A percentile compares a stretch with the other conserved stretches of the same genome.
Evolutionary conservation across 2,329 filamentous ascomycete species (phyloP).

Genomic region (Raffaelea albimanens): DNA sequence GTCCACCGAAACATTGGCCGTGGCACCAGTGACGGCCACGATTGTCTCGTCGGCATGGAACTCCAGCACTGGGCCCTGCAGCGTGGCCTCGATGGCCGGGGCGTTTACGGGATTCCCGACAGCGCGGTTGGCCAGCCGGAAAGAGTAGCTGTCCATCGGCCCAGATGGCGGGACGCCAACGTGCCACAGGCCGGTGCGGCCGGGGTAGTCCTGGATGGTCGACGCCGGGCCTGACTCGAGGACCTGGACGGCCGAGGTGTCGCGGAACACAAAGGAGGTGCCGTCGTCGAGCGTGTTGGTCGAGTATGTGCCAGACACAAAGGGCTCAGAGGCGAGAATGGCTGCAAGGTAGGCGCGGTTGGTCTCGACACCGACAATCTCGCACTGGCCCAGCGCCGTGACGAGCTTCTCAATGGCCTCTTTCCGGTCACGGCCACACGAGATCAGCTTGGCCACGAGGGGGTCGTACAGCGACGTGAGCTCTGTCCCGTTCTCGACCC

Average conservation of each 20-base stretch:
- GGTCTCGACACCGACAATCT: constrained; percentile 36
- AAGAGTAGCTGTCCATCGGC: constrained; percentile 51
- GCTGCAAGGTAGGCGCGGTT: constrained; percentile 46
- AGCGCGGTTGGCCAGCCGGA: constrained; percentile 48
- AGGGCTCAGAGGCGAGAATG: constrained; percentile 36
- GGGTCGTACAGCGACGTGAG: constrained; percentile 42
- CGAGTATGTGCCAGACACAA: constrained; percentile 37
- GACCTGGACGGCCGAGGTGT: constrained; percentile 36
- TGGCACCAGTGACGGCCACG: constrained; percentile 47
- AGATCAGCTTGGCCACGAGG: constrained; percentile 49
- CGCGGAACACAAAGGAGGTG: too few species aligned
- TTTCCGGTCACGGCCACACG: constrained; percentile 29
- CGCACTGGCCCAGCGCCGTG: not conserved
- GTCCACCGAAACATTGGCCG: constrained; percentile 27
- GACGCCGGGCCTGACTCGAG: constrained; percentile 1
- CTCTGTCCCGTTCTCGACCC: constrained; percentile 47
- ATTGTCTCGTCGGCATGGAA: constrained; percentile 46
- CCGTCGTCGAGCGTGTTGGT: constrained; percentile 47
- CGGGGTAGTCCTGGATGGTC: constrained; percentile 36
- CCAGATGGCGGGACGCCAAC: constrained; percentile 51
- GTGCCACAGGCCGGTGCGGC: constrained; percentile 43
- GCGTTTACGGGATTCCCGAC: constrained; percentile 42
- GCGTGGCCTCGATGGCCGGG: constrained; percentile 50
- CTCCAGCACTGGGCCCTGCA: constrained; percentile 48
- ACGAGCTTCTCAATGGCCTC: constrained; percentile 34